Percentiles rank a stretch among this genome's conserved stretches.
These are phyloP conservation scores for Yueomyces sp. DNA, from an alignment of 1,139 yeast species.

Conservation along the genomic window DNA sequence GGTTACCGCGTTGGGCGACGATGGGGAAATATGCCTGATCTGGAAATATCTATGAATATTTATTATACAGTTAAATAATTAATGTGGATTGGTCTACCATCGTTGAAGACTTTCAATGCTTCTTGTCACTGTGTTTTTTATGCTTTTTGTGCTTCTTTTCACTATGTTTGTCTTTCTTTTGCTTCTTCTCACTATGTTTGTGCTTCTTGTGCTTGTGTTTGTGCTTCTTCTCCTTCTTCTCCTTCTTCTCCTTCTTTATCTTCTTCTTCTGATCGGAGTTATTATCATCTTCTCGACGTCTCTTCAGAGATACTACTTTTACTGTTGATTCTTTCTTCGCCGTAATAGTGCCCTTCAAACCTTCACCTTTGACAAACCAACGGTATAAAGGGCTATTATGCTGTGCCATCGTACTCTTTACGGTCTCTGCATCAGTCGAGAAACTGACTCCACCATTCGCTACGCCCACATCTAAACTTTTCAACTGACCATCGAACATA, in stretches of 20 bases:
- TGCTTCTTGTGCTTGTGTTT: slow-evolving; percentile 15
- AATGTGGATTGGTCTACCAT: too few relatives aligned
- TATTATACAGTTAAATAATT: too few relatives aligned
- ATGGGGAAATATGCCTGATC: too few relatives aligned
- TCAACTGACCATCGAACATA: slow-evolving; percentile 84
- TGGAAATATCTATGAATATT: too few relatives aligned
- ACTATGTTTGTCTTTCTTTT: slow-evolving; percentile 13
- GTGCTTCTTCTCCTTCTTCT: slow-evolving; percentile 14
- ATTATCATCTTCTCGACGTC: slow-evolving; percentile 8
- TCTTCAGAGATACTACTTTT: slow-evolving; percentile 10
- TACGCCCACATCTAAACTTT: slow-evolving; percentile 50
- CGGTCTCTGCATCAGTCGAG: slow-evolving; percentile 33
- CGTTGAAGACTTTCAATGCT: too few relatives aligned
- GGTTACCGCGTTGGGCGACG: too few relatives aligned
- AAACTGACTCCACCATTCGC: slow-evolving; percentile 26
- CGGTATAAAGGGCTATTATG: slow-evolving; percentile 49
- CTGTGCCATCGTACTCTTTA: slow-evolving; percentile 33
- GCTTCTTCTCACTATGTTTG: slow-evolving; percentile 18
- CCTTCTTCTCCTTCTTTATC: slow-evolving; percentile 10
- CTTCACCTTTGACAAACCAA: slow-evolving; percentile 73
- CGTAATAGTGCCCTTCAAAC: slow-evolving; percentile 66
- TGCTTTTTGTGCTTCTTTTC: slow-evolving; percentile 7
- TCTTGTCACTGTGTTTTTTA: too few relatives aligned
- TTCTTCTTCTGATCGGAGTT: slow-evolving; percentile 8
- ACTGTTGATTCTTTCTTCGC: slow-evolving; percentile 10